Evolutionary conservation across 257 asterid genomes (phyloP), one percentile per base, ranked within the genome.

Genomic region (Jacaranda copaia): DNA sequence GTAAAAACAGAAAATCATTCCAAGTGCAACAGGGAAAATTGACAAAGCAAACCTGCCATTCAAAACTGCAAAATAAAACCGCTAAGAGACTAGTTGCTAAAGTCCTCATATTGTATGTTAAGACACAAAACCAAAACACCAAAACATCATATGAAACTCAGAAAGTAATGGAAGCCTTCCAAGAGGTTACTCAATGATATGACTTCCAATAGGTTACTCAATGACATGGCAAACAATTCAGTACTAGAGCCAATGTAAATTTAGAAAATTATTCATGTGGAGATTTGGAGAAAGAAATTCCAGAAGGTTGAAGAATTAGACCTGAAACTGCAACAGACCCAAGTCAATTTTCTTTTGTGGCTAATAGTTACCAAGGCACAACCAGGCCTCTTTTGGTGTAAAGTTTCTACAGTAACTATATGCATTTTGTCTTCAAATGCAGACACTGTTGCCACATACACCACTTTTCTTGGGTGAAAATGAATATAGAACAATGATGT

Each of bases 391-490:
- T 66, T 42, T 25, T 32, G 43, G 32, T 40, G 57, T 39, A 16
- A 64, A 53, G 14, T 60, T 69, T 66, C 53, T 40, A 75, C 6
- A 16, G 62, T 38, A 62, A 45, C 55, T 55, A 68, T 36, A 66
- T 52, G 25, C 65, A 72, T 38, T 61, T 53, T 36, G 25, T 11
- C 46, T 59, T 70, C 77, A 73, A 18, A 79, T 72, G 57, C 63
- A 62, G 62, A 61, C 19, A 52, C 62, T 58, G 43, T 42, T 72
- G 68, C 67, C 39, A 39, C 71, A 56, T 66, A 51, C 68, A 38
- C 68, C 64, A 65, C 49, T 5, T 35, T 66, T 52, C 18, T 66
- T 57, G 66, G 45, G 66, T 8, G 25, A 60, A 39, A 69, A 68
- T 51, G 35, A 38, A 42, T 57, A 10, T 43, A 53, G 68, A 77